Base-by-base conservation (phyloP, 768 basidiomycete species). In the Pisolithus marmoratus region DNA sequence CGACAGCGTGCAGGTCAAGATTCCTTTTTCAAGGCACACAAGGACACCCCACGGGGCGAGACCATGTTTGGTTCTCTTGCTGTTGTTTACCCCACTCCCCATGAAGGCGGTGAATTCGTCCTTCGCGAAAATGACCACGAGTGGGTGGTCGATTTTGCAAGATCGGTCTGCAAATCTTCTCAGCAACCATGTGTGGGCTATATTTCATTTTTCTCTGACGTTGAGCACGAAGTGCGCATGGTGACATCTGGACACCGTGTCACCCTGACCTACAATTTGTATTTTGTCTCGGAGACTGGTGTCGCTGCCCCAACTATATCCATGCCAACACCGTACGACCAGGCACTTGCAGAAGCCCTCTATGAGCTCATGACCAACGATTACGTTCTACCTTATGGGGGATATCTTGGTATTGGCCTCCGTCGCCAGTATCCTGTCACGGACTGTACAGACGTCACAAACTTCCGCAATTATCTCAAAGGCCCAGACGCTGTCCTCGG, bases 21-120 rank as follows among this genome's bases (percentile, higher is more conserved):
- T 9, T 70, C 70, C 0, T 79, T 77, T 58, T 81, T 80, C 69
- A 78, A 77, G 55, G 38, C 73, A 1, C 79, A 79, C 55, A 67
- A 73, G 38, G 80, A 80, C 52, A 78, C 78, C 0, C 77, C 75
- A 5, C 71, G 73, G 6, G 57, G 63, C 8, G 63, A 67, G 8
- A 56, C 58, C 24, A 79, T 80, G 72, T 74, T 82, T 36, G 79
- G 75, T 1, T 79, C 79, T 1, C 69, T 84, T 8, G 74, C 80
- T 1, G 55, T 81, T 31, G 69, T 77, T n/a, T 70, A 79, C 46
- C 79, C 79, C 17, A 74, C 74, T 1, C 23, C 57, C 0, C 74
- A 81, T 54, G 64, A 74, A 50, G 79, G 79, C 1, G 80, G 34
- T 5, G 34, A 15, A 34, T 14, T 34, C 34, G 12, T 34, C 34